Evolutionary conservation across 139 green algal genomes (phyloP), one percentile per base, ranked within the genome.

Genomic region (Nannochloris sp.): DNA sequence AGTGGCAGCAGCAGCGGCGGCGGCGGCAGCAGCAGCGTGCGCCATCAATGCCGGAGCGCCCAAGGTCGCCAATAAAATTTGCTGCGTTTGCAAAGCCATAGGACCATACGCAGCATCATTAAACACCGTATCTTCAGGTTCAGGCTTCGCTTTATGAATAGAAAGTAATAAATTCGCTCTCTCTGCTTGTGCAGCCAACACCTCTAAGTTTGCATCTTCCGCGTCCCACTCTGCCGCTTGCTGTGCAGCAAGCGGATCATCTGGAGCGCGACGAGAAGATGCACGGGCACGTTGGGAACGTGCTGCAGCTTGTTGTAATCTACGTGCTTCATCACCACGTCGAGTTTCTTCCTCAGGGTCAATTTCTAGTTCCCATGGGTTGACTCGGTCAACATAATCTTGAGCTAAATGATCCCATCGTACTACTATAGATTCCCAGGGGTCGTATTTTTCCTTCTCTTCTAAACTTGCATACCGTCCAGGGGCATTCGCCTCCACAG

Each of bases 341-440:
- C 63, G 53, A 67, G 36, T 59, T 39, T 81, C 71, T 34, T 89
- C 84, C 24, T 92, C 85, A 3, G 81, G 83, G 58, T 92, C 87
- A 7, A 77, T 47, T 71, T 95, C 84, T 6, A 95, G 74, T 67
- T 92, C 85, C 88, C 88, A 95, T 29, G 88, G 85, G 37, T 76
- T 86, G 29, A 95, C 78, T 57, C 33, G 30, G 57, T 79, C 57
- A 10, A 35, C 30, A 35, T 67, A 42, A 10, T 47, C 72, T 2
- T 39, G 55, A 19, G 57, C 38, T 14, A 54, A 42, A 42, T 79
- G 53, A 23, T 86, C 86, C 80, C 80, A 92, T 45, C 82, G 74
- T 24, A 93, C 86, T 1, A 61, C 66, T 32, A 95, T 66, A 48
- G 70, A 81, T 47, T 89, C 78, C 81, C 81, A 95, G 19, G 88